These are phyloP conservation scores for Macrotyloma uniflorum DNA, from an alignment of 306 rosid species.

Conservation along the genomic window DNA sequence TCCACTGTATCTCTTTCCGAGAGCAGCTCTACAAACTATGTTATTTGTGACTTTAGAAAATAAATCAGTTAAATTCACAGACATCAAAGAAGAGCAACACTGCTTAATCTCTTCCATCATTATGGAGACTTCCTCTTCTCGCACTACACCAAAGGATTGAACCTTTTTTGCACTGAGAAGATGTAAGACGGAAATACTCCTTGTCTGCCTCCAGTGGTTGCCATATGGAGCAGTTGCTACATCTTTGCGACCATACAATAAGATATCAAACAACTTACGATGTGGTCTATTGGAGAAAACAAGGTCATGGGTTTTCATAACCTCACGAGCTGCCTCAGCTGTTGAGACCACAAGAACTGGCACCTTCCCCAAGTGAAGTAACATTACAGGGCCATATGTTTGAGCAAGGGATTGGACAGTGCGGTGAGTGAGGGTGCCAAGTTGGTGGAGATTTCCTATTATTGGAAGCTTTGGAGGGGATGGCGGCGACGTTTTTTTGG, in stretches of 20 bases:
- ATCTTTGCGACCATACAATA: constrained; percentile 16
- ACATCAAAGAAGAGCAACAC: neutral
- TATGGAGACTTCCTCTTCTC: constrained; percentile 28
- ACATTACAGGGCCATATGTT: constrained; percentile 6
- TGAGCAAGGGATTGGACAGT: neutral
- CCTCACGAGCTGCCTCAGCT: constrained; percentile 5
- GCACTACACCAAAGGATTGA: constrained; percentile 16
- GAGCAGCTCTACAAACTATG: constrained; percentile 9
- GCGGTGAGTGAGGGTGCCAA: neutral
- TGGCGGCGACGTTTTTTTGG: neutral
- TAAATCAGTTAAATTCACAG: constrained; percentile 28
- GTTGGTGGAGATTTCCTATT: constrained; percentile 27
- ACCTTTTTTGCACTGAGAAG: constrained; percentile 34
- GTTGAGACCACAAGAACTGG: constrained; percentile 2
- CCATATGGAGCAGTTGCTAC: constrained; percentile 23
- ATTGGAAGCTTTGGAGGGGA: neutral
- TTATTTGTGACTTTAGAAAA: neutral
- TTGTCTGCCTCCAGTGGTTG: constrained; percentile 30
- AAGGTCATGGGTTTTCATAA: constrained; percentile 8
- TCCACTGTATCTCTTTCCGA: neutral
- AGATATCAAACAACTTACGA: constrained; percentile 30
- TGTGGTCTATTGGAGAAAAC: constrained; percentile 21
- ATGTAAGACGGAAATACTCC: constrained; percentile 16
- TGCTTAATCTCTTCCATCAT: constrained; percentile 32
- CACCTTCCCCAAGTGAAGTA: constrained; percentile 7